Conservation (phyloP, 495 filamentous ascomycete genomes). For the Lasiosphaeriaceae sp. region DNA sequence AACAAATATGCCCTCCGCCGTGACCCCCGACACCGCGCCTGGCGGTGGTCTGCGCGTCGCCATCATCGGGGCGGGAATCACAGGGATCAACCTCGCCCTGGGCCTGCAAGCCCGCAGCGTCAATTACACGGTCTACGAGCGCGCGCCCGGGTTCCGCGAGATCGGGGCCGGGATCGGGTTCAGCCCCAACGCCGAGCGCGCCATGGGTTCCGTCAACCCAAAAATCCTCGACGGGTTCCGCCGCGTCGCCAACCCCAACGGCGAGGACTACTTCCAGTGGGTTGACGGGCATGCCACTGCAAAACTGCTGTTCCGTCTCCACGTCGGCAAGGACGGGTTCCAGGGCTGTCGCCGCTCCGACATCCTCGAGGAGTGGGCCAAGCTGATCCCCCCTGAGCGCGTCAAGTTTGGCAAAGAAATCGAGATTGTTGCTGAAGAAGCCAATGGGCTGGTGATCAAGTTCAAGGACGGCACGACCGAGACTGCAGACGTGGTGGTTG, state of each 20-base stretch:
- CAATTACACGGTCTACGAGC: conserved; percentile 53
- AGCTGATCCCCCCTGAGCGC: conserved; percentile 16
- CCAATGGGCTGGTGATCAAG: conserved; percentile 15
- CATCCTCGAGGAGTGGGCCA: conserved; percentile 40
- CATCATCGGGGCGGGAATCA: conserved; percentile 60
- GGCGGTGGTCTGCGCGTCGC: conserved; percentile 37
- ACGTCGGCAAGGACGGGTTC: conserved; percentile 39
- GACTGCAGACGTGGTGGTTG: conserved; percentile 37
- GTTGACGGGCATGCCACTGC: conserved; percentile 31
- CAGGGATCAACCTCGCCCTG: conserved; percentile 53
- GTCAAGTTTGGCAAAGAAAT: conserved; percentile 36
- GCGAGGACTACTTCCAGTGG: conserved; percentile 43
- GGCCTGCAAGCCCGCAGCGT: conserved; percentile 51
- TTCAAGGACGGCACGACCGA: conserved; percentile 35
- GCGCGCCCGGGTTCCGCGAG: conserved; percentile 47
- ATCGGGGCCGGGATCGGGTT: conserved; percentile 59
- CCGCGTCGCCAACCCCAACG: conserved; percentile 33
- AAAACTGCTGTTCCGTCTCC: conserved; percentile 28
- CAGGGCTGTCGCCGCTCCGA: conserved; percentile 39
- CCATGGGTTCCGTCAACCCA: conserved; percentile 47
- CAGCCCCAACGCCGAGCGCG: conserved; percentile 54
- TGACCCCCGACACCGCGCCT: not conserved
- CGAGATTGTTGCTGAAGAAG: conserved; percentile 10
- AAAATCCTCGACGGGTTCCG: conserved; percentile 29
- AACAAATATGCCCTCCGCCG: not conserved